Base-by-base conservation (phyloP, 495 filamentous ascomycete species). In the Terfezia boudieri region DNA sequence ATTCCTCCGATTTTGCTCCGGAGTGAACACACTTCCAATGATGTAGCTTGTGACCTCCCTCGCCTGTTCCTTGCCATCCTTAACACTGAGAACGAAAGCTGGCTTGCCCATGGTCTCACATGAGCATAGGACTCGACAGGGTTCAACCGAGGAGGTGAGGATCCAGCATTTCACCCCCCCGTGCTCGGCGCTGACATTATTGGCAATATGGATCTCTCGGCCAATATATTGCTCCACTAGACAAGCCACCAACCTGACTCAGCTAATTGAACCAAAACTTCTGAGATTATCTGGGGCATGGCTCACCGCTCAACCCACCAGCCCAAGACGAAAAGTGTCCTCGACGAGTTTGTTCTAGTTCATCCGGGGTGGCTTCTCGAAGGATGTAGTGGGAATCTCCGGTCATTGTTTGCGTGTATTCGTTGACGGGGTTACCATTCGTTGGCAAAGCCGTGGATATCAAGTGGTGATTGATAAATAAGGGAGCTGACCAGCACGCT, bases 131-230 rank as follows among this genome's bases (percentile, higher is more conserved):
- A 94, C 75, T 0, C 72, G 68, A 22, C 72, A 67, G 8, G 70
- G 63, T 49, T 69, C 64, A 0, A 61, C 57, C 2, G 59, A 58
- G 60, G 86, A 76, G 0, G 87, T 81, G 2, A 98, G 75, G 56
- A 93, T 77, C 90, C 90, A 98, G 64, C 80, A 78, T 10, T 81
- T 84, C 46, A 95, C 69, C 8, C 81, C 82, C 43, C 83, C 84
- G 62, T 90, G 70, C 50, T 74, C 72, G 36, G 82, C 79, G 20
- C 92, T 70, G 0, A 71, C 69, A 51, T 84, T 78, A n/a, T 73
- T 73, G 7, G 69, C 68, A 3, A 95, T 76, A 60, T 79, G 75
- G 22, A 73, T 67, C 68, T 98, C 90, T 37, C 90, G 83, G 14
- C 71, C 68, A 43, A 94, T 74, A 64, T 98, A 98, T 49, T 77